Evolutionary conservation across 371 early-diverging fungal genomes (phyloP), one percentile per base, ranked within the genome.

Genomic region (Mucor indicus): DNA sequence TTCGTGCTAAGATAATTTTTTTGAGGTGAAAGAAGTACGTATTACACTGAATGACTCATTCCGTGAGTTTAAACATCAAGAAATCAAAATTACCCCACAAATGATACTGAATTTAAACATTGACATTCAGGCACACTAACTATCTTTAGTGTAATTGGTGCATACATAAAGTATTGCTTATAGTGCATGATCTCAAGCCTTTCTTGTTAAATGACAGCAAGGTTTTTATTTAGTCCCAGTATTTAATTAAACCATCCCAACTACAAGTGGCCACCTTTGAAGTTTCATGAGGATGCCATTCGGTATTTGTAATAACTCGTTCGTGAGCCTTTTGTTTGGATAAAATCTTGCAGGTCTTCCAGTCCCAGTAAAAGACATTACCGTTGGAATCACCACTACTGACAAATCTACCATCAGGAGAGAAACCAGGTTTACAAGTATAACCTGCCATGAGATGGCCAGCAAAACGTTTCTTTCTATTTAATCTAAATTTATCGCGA

Each of bases 231-330:
- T 83, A 90, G 46, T 85, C 90, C 91, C 93, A 93, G 22, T 86
- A 89, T 73, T 96, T 96, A 66, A 98, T 93, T 27, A 84, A 85
- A 22, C 94, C 94, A 65, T 98, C 98, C 97, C 97, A 96, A 35
- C 88, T 86, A 61, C 94, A 93, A 15, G 98, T 95, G 3, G 91
- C 94, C 22, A 98, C 84, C 54, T 93, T 89, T 3, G 89, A 89
- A 0, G 93, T 80, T 60, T 97, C 96, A 48, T 93, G 92, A 22
- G 98, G 98, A 62, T 96, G 91, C 98, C 98, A 98, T 35, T 85
- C 90, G 23, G 85, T 84, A 39, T 83, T 83, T 55, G 94, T 93
- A 30, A 94, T 83, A 5, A 95, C 98, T 50, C 82, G 80, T 43
- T 88, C 87, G 64, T 98, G 98, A 1, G 90, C 92, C 64, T 93